A percentile compares a stretch with the other conserved stretches of the same genome.
Evolutionary conservation across 2,329 filamentous ascomycete species (phyloP).

Genomic region (Colletotrichum tabaci): DNA sequence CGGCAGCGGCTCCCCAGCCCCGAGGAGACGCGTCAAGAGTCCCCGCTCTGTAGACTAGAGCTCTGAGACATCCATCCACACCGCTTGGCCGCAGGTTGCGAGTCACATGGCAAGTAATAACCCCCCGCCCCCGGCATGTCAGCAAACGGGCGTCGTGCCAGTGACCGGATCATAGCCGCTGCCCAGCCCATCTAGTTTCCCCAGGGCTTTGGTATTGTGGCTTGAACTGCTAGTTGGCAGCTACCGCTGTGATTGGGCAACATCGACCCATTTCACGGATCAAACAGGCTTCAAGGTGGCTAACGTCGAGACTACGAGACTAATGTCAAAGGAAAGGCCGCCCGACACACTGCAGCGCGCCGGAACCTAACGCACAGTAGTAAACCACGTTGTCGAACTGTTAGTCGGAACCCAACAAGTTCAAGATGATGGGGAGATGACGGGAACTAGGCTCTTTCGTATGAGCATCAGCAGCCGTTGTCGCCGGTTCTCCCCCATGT

Average conservation of each 20-base stretch:
- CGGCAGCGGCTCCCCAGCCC: slow-evolving; percentile 11
- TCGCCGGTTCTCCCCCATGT: background rate
- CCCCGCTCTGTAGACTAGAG: slow-evolving; percentile 15
- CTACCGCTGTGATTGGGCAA: slow-evolving; percentile 18
- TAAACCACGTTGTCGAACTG: background rate
- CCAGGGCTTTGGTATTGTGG: slow-evolving; percentile 31
- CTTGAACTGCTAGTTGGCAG: slow-evolving; percentile 28
- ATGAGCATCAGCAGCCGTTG: background rate
- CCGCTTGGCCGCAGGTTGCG: slow-evolving; percentile 31
- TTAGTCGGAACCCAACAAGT: background rate
- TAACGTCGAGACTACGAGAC: background rate
- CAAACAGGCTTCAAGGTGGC: slow-evolving; percentile 27
- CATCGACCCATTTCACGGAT: background rate
- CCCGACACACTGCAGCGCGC: background rate
- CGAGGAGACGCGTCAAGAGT: slow-evolving; percentile 16
- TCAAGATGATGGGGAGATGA: slow-evolving; percentile 17
- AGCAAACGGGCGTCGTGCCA: slow-evolving; percentile 33
- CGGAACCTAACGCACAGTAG: background rate
- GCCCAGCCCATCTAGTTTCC: slow-evolving; percentile 16
- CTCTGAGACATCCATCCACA: slow-evolving; percentile 43
- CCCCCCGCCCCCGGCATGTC: slow-evolving; percentile 19
- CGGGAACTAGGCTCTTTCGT: slow-evolving; percentile 13
- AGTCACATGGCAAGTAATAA: slow-evolving; percentile 43
- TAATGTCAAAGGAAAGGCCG: background rate
- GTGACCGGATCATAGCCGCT: slow-evolving; percentile 29